phyloP scores from a whole-genome alignment of 1,139 yeast species.

The Suhomyces maxii region DNA sequence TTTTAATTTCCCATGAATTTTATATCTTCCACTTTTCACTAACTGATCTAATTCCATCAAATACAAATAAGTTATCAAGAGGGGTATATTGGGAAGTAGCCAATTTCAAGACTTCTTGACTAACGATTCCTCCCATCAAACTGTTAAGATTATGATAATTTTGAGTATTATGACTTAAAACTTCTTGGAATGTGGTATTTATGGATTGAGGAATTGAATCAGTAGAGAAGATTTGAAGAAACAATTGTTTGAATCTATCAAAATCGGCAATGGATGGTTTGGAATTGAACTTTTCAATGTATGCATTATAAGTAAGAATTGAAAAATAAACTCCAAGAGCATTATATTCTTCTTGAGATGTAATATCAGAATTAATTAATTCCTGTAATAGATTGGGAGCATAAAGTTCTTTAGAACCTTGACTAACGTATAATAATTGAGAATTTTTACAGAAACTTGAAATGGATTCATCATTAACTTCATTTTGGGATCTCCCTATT shows the following conservation, averaged over 20 bases:
- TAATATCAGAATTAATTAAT: slow-evolving; percentile 17
- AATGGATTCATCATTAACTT: slow-evolving; percentile 39
- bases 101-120: slow-evolving; percentile 69
- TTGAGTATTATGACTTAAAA: slow-evolving; percentile 30
- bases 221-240: slow-evolving; percentile 14
- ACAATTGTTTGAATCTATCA: slow-evolving; percentile 18
- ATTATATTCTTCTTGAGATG: slow-evolving; percentile 20
- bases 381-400: slow-evolving; percentile 16
- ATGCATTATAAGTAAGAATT: slow-evolving; percentile 32
- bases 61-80: slow-evolving; percentile 61
- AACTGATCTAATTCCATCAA: slow-evolving; percentile 62
- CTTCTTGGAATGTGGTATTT: slow-evolving; percentile 25
- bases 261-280: slow-evolving; percentile 25
- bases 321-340: slow-evolving; percentile 37
- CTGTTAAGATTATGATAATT: slow-evolving; percentile 33
- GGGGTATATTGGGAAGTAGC: slow-evolving; percentile 71
- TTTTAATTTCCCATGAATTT: not conserved
- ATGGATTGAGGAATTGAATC: slow-evolving; percentile 16
- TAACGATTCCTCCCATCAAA: slow-evolving; percentile 74
- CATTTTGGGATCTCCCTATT: slow-evolving; percentile 24
- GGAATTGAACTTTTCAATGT: slow-evolving; percentile 16
- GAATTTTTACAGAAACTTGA: slow-evolving; percentile 62
- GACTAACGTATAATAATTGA: slow-evolving; percentile 36
- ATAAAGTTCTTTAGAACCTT: slow-evolving; percentile 31
- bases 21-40: slow-evolving; percentile 52